A percentile compares a stretch with the other conserved stretches of the same genome.
Conservation (phyloP, 495 filamentous ascomycete species). For the Penicillium robsamsonii region DNA sequence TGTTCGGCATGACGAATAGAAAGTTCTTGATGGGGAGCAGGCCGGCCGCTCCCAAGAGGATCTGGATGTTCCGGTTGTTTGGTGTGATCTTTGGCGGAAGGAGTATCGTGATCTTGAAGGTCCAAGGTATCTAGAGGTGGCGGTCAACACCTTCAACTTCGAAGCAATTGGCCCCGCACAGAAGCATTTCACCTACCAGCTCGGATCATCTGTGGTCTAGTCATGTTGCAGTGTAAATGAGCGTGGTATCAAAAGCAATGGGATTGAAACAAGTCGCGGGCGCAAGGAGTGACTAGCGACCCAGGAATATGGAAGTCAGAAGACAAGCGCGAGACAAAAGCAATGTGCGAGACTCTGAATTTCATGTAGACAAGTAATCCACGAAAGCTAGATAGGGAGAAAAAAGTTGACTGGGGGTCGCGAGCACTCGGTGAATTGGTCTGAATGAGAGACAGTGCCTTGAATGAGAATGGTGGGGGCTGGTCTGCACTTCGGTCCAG, state of each 20-base stretch:
- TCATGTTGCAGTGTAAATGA: slow-evolving; percentile 49
- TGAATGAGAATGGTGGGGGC: slow-evolving; percentile 26
- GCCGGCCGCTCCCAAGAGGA: slow-evolving; percentile 53
- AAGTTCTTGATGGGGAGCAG: slow-evolving; percentile 81
- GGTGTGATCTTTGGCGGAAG: slow-evolving; percentile 78
- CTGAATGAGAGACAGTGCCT: slow-evolving; percentile 33
- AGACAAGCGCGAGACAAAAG: slow-evolving; percentile 3
- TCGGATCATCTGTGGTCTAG: slow-evolving; percentile 74
- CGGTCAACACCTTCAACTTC: slow-evolving; percentile 17
- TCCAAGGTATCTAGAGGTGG: slow-evolving; percentile 79
- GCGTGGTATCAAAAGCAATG: slow-evolving; percentile 17
- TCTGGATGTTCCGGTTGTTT: slow-evolving; percentile 51
- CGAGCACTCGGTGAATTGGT: slow-evolving; percentile 11
- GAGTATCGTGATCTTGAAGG: slow-evolving; percentile 78
- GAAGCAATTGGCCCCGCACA: slow-evolving; percentile 8
- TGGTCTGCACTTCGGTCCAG: slow-evolving; percentile 28
- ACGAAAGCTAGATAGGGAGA: not conserved
- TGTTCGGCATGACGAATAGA: slow-evolving; percentile 75
- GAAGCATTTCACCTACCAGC: slow-evolving; percentile 58
- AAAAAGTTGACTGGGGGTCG: slow-evolving; percentile 7
- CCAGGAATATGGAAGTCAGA: slow-evolving; percentile 8
- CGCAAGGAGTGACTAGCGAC: slow-evolving; percentile 23
- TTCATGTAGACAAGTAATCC: not conserved
- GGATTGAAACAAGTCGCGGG: slow-evolving; percentile 14
- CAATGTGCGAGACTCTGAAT: not conserved